Evolutionary conservation across 2,329 filamentous ascomycete genomes (phyloP).

Genomic region (Trichophyton rubrum): DNA sequence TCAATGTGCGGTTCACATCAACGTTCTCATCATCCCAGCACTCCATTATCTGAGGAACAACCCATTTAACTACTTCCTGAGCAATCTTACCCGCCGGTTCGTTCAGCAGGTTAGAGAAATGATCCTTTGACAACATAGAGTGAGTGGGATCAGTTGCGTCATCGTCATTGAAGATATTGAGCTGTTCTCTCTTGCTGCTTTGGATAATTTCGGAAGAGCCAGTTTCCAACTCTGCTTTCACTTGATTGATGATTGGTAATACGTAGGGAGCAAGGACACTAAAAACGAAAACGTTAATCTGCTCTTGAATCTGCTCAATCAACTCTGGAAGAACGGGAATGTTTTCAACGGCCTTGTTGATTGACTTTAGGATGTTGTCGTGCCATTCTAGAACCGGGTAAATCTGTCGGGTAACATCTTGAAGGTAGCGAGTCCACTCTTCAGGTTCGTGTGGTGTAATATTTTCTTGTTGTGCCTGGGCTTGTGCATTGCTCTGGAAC

Average conservation of each 20-base stretch:
- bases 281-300: conserved; percentile 81
- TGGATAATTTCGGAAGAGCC: conserved; percentile 80
- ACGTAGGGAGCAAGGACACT: conserved; percentile 82
- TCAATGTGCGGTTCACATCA: conserved; percentile 57
- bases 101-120: conserved; percentile 84
- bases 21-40: conserved; percentile 68
- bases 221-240: conserved; percentile 74
- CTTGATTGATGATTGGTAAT: conserved; percentile 70
- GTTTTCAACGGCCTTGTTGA: conserved; percentile 65
- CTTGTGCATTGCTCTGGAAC: conserved; percentile 61
- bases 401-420: conserved; percentile 62
- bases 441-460: conserved; percentile 72
- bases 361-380: conserved; percentile 70
- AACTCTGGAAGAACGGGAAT: conserved; percentile 77
- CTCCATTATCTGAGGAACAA: conserved; percentile 76
- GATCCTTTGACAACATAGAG: conserved; percentile 91
- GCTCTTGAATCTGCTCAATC: conserved; percentile 74
- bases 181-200: conserved; percentile 70
- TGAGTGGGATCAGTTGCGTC: conserved; percentile 70
- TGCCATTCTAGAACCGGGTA: conserved; percentile 88
- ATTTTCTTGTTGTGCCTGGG: conserved; percentile 58
- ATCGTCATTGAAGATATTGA: conserved; percentile 75
- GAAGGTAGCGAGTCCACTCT: conserved; percentile 66
- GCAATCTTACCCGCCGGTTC: conserved; percentile 77
- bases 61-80: conserved; percentile 67